Conservation (phyloP, 2,329 filamentous ascomycete genomes). For the Dothideomycetes sp. region DNA sequence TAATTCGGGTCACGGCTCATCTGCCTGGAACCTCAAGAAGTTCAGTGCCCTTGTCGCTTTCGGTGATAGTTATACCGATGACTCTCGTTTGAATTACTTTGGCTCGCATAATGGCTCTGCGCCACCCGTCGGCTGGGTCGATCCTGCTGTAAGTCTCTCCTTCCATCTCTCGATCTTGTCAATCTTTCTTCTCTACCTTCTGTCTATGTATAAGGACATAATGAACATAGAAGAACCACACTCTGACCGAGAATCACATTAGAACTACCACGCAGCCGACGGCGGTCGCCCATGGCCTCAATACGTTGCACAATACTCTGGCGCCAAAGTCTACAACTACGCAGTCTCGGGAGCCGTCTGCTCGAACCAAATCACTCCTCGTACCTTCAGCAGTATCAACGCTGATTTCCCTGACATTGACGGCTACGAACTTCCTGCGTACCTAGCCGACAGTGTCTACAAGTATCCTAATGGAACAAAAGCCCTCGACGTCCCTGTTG, state of each 20-base stretch:
- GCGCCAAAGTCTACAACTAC: constrained; percentile 54
- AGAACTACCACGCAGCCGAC: constrained; percentile 42
- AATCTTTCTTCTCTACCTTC: neutral
- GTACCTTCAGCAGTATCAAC: constrained; percentile 43
- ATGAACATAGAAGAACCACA: no score
- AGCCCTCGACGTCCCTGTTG: constrained; percentile 36
- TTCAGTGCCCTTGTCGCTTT: constrained; percentile 61
- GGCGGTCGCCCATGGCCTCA: constrained; percentile 63
- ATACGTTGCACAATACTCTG: constrained; percentile 52
- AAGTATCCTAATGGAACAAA: constrained; percentile 29
- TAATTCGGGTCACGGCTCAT: neutral
- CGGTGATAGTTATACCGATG: constrained; percentile 70
- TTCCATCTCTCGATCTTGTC: neutral
- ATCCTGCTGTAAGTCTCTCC: constrained; percentile 33
- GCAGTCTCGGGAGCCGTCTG: constrained; percentile 65
- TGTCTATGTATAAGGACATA: no score
- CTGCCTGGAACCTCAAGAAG: constrained; percentile 32
- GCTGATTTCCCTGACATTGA: constrained; percentile 49
- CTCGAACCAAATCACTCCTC: constrained; percentile 57
- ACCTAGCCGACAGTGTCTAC: constrained; percentile 34
- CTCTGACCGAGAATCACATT: no score
- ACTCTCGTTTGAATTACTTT: constrained; percentile 58
- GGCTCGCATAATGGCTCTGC: constrained; percentile 45
- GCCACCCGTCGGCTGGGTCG: constrained; percentile 53
- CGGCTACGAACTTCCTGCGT: constrained; percentile 39